Evolutionary conservation across 352 stramenopile species (phyloP), one percentile per base, ranked within the genome.

Genomic region (Globisporangium okanoganense): DNA sequence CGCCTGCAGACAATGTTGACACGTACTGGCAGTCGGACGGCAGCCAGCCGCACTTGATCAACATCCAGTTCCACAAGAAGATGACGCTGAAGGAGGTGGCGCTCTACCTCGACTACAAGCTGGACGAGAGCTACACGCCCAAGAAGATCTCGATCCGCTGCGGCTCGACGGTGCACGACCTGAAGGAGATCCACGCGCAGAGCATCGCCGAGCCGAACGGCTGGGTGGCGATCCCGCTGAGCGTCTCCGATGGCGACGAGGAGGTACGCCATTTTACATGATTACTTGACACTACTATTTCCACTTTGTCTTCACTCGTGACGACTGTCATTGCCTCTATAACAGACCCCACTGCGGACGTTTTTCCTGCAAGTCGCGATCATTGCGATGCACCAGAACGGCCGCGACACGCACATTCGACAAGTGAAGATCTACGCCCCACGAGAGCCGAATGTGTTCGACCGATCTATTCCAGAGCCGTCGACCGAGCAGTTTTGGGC

Each of bases 61-160:
- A 98, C 76, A 94, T 99, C 55, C 94, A 99, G 74, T 99, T 99
- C 74, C 82, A 89, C 54, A 87, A 90, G 67, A 97, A 98, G 67
- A 95, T 95, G 71, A 88, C 87, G 6, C 79, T 99, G 20, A 89
- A 81, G 20, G 92, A 98, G 66, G 81, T 99, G 35, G 90, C 92
- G 31, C 67, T 99, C n/a, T 99, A 99, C 67, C 76, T 99, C 16
- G 95, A 99, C 78, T 98, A 98, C 79, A 97, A 92, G 62, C 75
- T 99, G 25, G 97, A 99, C 68, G 96, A 99, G 79, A 98, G 91
- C 67, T 99, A 99, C 72, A 99, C 97, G 10, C 96, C 97, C 4
- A 98, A 98, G 70, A 98, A 96, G 63, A 78, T 99, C 13, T 89
- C 82, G 14, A 85, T 99, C 29, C 81, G 90, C 56, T 80, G 83